phyloP scores from a whole-genome alignment of 164 flowering plant species.

The Cinnamomum chago region DNA sequence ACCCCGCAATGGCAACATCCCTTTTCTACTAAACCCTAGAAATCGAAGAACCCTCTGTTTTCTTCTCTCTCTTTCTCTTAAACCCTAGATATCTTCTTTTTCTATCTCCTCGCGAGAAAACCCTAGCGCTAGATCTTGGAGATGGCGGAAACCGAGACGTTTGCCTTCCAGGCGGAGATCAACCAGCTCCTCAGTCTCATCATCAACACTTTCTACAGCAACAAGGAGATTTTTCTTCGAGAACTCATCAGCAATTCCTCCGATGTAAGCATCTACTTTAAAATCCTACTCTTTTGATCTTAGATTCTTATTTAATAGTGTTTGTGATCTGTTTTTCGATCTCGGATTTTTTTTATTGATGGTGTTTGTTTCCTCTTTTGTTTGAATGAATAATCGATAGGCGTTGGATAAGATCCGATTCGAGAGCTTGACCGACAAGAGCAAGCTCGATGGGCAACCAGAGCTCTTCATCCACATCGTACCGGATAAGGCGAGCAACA shows the following conservation, averaged over 20 bases:
- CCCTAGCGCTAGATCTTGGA: neutral
- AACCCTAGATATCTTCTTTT: neutral
- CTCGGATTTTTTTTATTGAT: no score
- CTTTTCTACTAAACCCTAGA: no score
- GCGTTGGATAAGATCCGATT: conserved; percentile 48
- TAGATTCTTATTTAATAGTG: no score
- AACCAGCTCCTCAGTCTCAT: conserved; percentile 48
- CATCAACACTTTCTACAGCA: conserved; percentile 82
- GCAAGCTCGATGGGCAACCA: conserved; percentile 29
- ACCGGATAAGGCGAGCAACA: conserved; percentile 19
- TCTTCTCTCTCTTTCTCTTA: neutral
- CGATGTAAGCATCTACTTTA: conserved; percentile 21
- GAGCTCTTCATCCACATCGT: conserved; percentile 19
- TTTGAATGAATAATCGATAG: neutral
- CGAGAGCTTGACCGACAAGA: conserved; percentile 41
- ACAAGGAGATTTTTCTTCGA: conserved; percentile 83
- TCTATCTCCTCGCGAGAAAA: no score
- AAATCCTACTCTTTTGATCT: no score
- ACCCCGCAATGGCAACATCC: neutral
- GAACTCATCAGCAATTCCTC: conserved; percentile 81
- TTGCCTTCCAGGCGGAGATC: conserved; percentile 72
- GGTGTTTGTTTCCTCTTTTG: no score
- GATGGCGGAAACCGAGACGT: conserved; percentile 38
- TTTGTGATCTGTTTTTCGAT: no score
- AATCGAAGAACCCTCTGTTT: neutral